Evolutionary conservation across 2,329 filamentous ascomycete genomes (phyloP), one percentile per base, ranked within the genome.

Genomic region (Hypoxylon sp.): DNA sequence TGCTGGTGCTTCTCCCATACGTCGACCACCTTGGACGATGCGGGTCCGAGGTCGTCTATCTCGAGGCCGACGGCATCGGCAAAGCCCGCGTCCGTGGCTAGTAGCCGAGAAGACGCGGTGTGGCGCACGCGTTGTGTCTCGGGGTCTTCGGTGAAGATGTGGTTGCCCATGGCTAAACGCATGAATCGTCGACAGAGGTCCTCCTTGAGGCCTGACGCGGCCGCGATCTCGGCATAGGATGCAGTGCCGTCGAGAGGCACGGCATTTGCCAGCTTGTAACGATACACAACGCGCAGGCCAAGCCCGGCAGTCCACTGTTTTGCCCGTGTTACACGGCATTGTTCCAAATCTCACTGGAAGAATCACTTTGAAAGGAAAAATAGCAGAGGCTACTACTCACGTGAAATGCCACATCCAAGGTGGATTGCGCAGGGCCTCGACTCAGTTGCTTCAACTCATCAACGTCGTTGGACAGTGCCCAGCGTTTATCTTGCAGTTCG

Each of bases 21-120:
- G 23, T 55, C 35, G n/a, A 56, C 48, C 29, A 48, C 4, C 42
- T 50, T 55, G 23, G 57, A 51, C 2, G 51, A 55, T 17, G 57
- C 57, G 13, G 57, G 57, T 21, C 57, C 57, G 33, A 60, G 35
- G 1, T 60, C 51, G 23, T 60, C 57, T 55, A 56, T 48, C 41
- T 56, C 51, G n/a, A 60, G 47, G 29, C 51, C 57, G 3, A 60
- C 33, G 18, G 48, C 57, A 41, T 60, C 57, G 17, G 9, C 31
- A 37, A 55, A 56, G 37, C 52, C 17, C 47, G 23, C 47, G 27
- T 60, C 48, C 35, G 48, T 60, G 29, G 43, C 57, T 21, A 60
- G 41, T 4, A 13, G 47, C 17, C 57, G 47, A 43, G 57, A 60
- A 35, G 52, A 48, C 27, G 57, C 57, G 23, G 57, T 60, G 18